These are phyloP conservation scores for Crucihimalaya himalaica DNA, from an alignment of 345 rosid genomes.

Conservation along the genomic window DNA sequence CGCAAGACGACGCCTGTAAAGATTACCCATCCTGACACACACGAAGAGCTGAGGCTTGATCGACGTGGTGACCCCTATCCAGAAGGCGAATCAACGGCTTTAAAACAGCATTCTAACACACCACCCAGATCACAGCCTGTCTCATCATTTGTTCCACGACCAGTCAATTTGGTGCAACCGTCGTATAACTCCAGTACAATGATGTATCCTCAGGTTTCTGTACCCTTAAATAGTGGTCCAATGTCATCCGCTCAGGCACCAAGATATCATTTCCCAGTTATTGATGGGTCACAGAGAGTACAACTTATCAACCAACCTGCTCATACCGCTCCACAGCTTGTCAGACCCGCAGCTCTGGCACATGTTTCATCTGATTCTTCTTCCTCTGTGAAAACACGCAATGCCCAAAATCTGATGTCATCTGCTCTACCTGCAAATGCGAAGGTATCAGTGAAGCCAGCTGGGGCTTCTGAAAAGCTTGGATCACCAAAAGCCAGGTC, in stretches of 20 bases:
- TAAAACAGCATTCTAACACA: slow-evolving; percentile 60
- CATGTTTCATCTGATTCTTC: slow-evolving; percentile 45
- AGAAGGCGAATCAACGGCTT: slow-evolving; percentile 57
- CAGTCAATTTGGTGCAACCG: slow-evolving; percentile 54
- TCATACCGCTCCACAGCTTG: slow-evolving; percentile 42
- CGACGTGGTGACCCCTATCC: slow-evolving; percentile 59
- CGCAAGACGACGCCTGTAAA: slow-evolving; percentile 73
- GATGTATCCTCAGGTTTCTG: slow-evolving; percentile 55
- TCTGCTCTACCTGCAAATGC: slow-evolving; percentile 45
- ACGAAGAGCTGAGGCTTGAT: slow-evolving; percentile 89
- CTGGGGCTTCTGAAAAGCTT: slow-evolving; percentile 49
- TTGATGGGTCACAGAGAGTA: slow-evolving; percentile 65
- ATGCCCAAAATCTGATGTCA: slow-evolving; percentile 43
- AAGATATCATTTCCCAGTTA: slow-evolving; percentile 53
- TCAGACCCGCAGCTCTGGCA: slow-evolving; percentile 46
- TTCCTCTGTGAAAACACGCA: slow-evolving; percentile 47
- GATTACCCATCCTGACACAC: slow-evolving; percentile 93
- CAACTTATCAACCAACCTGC: slow-evolving; percentile 52
- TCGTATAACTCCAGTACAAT: slow-evolving; percentile 45
- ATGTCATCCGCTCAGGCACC: slow-evolving; percentile 62
- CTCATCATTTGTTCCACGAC: slow-evolving; percentile 58
- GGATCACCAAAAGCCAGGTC: slow-evolving; percentile 45
- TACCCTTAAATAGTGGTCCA: slow-evolving; percentile 60
- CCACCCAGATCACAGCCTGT: slow-evolving; percentile 70
- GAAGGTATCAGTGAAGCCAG: slow-evolving; percentile 59